Conservation (phyloP, 768 basidiomycete species). For the Pluteus cervinus region DNA sequence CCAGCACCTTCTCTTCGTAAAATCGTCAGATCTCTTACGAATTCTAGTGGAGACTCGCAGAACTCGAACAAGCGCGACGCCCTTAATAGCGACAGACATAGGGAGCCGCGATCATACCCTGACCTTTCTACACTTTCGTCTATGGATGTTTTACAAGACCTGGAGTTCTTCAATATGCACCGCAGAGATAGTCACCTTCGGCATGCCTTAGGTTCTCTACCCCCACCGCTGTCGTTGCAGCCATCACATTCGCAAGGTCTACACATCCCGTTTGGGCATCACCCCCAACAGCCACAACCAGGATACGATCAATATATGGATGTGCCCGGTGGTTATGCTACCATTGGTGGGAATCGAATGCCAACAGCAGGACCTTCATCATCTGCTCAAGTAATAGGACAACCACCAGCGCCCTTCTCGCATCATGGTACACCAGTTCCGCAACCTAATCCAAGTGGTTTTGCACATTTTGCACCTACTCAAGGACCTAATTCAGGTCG, state of each 20-base stretch:
- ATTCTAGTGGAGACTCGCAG: conserved; percentile 11
- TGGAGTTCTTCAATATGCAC: conserved; percentile 49
- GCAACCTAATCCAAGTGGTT: too few species aligned
- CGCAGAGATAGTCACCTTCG: conserved; percentile 13
- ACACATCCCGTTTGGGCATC: conserved; percentile 10
- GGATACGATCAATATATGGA: conserved; percentile 15
- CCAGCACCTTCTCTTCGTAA: conserved; percentile 61
- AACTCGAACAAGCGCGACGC: conserved; percentile 19
- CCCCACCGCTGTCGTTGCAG: conserved; percentile 1
- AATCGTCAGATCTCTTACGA: conserved; percentile 47
- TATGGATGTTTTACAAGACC: conserved; percentile 43
- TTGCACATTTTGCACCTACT: neutral
- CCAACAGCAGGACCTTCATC: too few species aligned
- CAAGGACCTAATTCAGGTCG: conserved; percentile 4
- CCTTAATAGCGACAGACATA: conserved; percentile 19
- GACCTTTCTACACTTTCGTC: conserved; percentile 42
- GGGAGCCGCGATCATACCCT: conserved; percentile 36
- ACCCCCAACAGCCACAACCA: conserved; percentile 11
- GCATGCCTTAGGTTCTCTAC: neutral
- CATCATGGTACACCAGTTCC: too few species aligned
- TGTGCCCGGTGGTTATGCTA: conserved; percentile 4
- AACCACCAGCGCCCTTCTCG: too few species aligned
- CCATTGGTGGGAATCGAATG: too few species aligned
- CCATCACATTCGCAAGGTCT: conserved; percentile 6
- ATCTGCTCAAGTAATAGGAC: too few species aligned